Evolutionary conservation across 129 eudicot genomes (phyloP), one percentile per base, ranked within the genome.

Genomic region (Solidago caesia): DNA sequence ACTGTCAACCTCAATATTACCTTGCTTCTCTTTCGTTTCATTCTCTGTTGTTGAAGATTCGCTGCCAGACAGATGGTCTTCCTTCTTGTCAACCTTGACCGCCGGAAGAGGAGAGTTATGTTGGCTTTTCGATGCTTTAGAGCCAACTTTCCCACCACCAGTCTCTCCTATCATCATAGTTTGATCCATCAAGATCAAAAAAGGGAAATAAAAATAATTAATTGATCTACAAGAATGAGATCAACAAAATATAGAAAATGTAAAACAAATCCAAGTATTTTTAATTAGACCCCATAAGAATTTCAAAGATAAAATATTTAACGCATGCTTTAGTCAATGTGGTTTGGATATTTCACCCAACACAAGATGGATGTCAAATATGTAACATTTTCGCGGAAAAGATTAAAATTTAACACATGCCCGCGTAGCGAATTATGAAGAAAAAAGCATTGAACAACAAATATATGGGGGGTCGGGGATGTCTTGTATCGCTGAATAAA

Each of bases 81-180:
- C 77, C 48, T 27, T 56, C 70, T 75, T 84, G 63, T 70, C 82
- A 70, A 16, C 26, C 5, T 72, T 66, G 70, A 47, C 68, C 27
- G 12, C 74, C 5, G 46, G 77, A 71, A 55, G 82, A 42, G 69
- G 63, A 63, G 75, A 73, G n/a, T 85, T 74, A 41, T 82, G 66
- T 68, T 75, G 13, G 2, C 11, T 9, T 16, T 65, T 8, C 15
- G 5, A 15, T 8, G 41, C 49, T 8, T 42, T 26, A 9, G 51
- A 65, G 59, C 77, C 68, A 51, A 47, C 21, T 60, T 78, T 77
- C 44, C 66, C 89, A 44, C 58, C 78, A 78, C 82, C 68, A 72
- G 75, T 64, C 51, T 79, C 96, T 61, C 85, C 97, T 88, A 74
- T 64, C 77, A 83, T 64, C 77, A 83, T 64, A 76, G 48, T 75